Percentiles rank a stretch among this genome's conserved stretches.
phyloP scores from a whole-genome alignment of 305 asterid species.

The Ruellia speciosa region DNA sequence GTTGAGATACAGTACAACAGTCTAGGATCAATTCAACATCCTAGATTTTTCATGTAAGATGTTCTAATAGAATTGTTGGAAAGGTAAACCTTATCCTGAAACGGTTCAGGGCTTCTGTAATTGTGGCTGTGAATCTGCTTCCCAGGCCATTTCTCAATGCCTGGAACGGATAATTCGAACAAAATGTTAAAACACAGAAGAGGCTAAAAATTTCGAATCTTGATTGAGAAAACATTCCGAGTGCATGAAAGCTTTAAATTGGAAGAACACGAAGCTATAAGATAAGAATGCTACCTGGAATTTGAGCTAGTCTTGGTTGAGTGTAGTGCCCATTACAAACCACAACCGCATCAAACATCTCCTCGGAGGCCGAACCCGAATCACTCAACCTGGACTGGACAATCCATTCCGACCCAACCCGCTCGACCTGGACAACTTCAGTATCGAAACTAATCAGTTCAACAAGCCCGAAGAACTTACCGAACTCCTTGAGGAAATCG shows the following conservation, averaged over 20 bases:
- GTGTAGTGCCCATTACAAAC: slow-evolving; percentile 57
- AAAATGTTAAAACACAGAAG: not conserved
- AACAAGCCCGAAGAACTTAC: slow-evolving; percentile 28
- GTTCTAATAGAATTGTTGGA: not conserved
- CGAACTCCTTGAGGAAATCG: slow-evolving; percentile 41
- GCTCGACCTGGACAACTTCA: slow-evolving; percentile 50
- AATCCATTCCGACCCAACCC: slow-evolving; percentile 29
- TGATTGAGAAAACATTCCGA: too few species aligned
- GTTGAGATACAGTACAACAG: not conserved
- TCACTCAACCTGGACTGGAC: slow-evolving; percentile 34
- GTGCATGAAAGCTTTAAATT: too few species aligned
- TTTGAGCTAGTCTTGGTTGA: slow-evolving; percentile 36
- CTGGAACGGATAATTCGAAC: not conserved
- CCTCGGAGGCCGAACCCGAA: slow-evolving; percentile 18
- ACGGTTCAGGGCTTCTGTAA: not conserved
- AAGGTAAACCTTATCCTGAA: not conserved
- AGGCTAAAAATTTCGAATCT: too few species aligned
- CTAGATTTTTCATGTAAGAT: too few species aligned
- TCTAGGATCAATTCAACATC: not conserved
- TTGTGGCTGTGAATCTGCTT: slow-evolving; percentile 2
- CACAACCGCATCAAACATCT: slow-evolving; percentile 53
- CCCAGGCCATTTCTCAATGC: slow-evolving; percentile 4
- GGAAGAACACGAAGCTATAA: not conserved
- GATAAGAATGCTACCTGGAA: slow-evolving; percentile 38
- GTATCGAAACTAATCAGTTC: slow-evolving; percentile 35